Evolutionary conservation across 2,329 filamentous ascomycete species (phyloP).

Genomic region (Stagonosporopsis vannaccii): DNA sequence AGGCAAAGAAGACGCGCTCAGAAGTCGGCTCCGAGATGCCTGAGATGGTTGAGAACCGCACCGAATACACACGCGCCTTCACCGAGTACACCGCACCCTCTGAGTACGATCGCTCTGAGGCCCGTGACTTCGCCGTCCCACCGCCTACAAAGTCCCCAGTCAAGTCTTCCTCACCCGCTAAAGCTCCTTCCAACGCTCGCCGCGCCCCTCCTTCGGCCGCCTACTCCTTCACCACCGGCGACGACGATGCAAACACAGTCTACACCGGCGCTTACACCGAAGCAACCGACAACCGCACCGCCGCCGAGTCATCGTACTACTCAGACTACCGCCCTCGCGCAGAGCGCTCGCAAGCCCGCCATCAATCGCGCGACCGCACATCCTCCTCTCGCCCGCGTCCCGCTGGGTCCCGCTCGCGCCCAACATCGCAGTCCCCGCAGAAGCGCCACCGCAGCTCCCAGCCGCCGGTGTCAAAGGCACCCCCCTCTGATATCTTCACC

Average conservation of each 20-base stretch:
- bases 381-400: conserved; percentile 28
- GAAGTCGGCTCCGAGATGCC: conserved; percentile 41
- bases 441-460: conserved; percentile 44
- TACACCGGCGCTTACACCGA: conserved; percentile 52
- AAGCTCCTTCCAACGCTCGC: conserved; percentile 29
- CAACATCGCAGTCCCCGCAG: conserved; percentile 43
- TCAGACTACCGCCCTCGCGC: conserved; percentile 52
- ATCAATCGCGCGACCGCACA: conserved; percentile 30
- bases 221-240: conserved; percentile 60
- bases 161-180: conserved; percentile 22
- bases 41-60: conserved; percentile 38
- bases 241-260: conserved; percentile 55
- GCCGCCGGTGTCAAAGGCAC: conserved; percentile 26
- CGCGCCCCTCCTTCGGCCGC: conserved; percentile 48
- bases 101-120: conserved; percentile 21
- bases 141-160: conserved; percentile 24
- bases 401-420: conserved; percentile 35
- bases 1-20: conserved; percentile 50
- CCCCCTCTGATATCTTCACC: conserved; percentile 46
- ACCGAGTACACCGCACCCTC: conserved; percentile 42
- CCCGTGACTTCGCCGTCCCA: conserved; percentile 17
- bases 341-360: conserved; percentile 36
- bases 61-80: conserved; percentile 34
- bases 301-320: conserved; percentile 50
- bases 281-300: conserved; percentile 41